Base-by-base conservation (phyloP, 2,329 filamentous ascomycete genomes). In the Karstenula rhodostoma region DNA sequence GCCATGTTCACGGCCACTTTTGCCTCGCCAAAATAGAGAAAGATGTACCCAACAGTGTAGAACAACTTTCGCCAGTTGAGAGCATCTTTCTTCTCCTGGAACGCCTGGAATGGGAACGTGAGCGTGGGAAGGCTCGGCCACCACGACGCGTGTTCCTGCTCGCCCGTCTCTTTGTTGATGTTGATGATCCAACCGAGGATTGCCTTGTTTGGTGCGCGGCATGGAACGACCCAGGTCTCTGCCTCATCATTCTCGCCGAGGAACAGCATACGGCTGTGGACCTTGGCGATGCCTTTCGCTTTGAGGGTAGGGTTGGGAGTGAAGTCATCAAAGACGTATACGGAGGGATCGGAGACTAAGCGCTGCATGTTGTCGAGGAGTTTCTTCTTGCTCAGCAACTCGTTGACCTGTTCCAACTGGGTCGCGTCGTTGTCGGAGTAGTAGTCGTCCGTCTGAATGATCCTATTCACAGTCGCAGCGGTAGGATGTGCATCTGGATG, bases 11-110 rank as follows among this genome's bases (percentile, higher is more conserved):
- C 19, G n/a, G 49, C 49, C 33, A 40, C 35, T 12, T 52, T 33
- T 13, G 33, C 33, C 22, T 40, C 49, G 4, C 12, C 22, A 8
- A 22, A 40, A 6, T 5, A 27, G 4, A 52, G 35, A 35, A 42
- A 40, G 22, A 52, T 23, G 49, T 52, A 52, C 9, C 33, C 49
- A n/a, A 52, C 27, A 13, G 23, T 35, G 22, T 52, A 52, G 33
- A 25, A 19, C 33, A 52, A 27, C 33, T 52, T 52, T 2, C 49
- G 49, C 19, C 22, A 52, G 22, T 13, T 27, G 22, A 52, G 19
- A 7, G 23, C 5, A 7, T 40, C 33, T 4, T 7, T 13, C 33
- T 40, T 40, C 22, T 27, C 4, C 22, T 22, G 25, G 22, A 52
- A 52, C 1, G 49, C 10, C 33, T 52, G 33, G 22, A 52, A 52